Base-by-base conservation (phyloP, 306 rosid species). In the Glycine latifolia region DNA sequence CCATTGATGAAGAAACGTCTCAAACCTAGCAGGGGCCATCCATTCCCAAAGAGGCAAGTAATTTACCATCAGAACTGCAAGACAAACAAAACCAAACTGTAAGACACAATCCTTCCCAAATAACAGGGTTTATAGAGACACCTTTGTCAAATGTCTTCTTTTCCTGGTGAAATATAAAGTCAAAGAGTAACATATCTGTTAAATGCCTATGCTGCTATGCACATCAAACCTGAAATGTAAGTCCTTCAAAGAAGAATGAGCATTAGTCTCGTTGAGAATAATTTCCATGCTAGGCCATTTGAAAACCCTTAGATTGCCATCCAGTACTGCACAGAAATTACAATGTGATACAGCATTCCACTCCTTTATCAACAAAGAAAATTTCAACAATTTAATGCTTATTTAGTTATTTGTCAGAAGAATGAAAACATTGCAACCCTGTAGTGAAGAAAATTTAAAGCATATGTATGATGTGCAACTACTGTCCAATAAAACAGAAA, bases 201-300 rank as follows among this genome's bases (percentile, higher is more conserved):
- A 58, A 71, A 55, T 75, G 49, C 58, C 53, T 35, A 54, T 62
- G 71, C 73, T 73, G 26, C 59, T 59, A 79, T 35, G 63, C 50
- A 70, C 31, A 80, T 71, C 89, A 74, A 73, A 93, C 99, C 99
- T 95, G 91, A 91, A 93, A 91, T 91, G 84, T 63, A 95, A 85
- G 77, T 92, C 93, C 91, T 93, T 95, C 68, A 90, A 90, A 68
- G 92, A 78, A 41, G 85, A 81, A 90, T 91, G 94, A 74, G 93
- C 91, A 50, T 74, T 81, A 79, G 89, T 73, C 74, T 91, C 89
- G 41, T 87, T 67, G 62, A 95, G 86, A 83, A 91, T 83, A 81
- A 83, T 81, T 85, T 89, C 92, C 98, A 90, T 82, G 90, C 94
- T 90, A 69, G 99, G 97, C 98, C 97, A 95, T 90, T 93, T 89